Conservation (phyloP, 441 rosid genomes). For the Heliophila coronopifolia region DNA sequence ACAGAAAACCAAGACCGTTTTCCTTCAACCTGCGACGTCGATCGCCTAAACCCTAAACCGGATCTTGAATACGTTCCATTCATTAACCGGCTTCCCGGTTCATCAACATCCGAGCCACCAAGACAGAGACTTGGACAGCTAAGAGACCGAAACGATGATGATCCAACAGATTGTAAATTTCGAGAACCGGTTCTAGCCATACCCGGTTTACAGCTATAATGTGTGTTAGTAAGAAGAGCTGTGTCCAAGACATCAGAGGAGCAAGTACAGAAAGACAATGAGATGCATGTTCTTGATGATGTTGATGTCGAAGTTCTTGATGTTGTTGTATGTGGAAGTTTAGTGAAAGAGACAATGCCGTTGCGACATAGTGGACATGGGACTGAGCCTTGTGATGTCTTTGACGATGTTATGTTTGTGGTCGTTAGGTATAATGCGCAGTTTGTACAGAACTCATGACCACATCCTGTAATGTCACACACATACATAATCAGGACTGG, state of each 20-base stretch:
- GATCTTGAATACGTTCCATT: slow-evolving; percentile 35
- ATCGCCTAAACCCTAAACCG: slow-evolving; percentile 47
- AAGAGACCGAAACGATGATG: slow-evolving; percentile 65
- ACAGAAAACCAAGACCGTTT: slow-evolving; percentile 72
- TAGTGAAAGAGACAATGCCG: slow-evolving; percentile 69
- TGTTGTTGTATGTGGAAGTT: slow-evolving; percentile 42
- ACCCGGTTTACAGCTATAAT: slow-evolving; percentile 54
- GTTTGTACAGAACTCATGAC: slow-evolving; percentile 79
- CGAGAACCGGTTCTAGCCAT: slow-evolving; percentile 41
- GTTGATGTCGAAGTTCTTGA: slow-evolving; percentile 18
- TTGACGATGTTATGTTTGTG: slow-evolving; percentile 44
- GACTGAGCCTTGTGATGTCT: slow-evolving; percentile 56
- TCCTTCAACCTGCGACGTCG: slow-evolving; percentile 40
- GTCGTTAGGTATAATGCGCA: slow-evolving; percentile 91
- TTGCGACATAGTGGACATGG: slow-evolving; percentile 90
- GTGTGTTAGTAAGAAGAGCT: slow-evolving; percentile 48
- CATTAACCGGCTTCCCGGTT: slow-evolving; percentile 23
- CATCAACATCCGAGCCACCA: slow-evolving; percentile 50
- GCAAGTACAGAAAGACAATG: slow-evolving; percentile 68
- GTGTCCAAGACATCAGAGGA: slow-evolving; percentile 53
- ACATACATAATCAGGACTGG: no score
- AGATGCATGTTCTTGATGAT: slow-evolving; percentile 60
- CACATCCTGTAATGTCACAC: slow-evolving; percentile 54
- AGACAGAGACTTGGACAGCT: slow-evolving; percentile 76
- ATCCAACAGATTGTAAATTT: slow-evolving; percentile 29